A percentile compares a stretch with the other conserved stretches of the same genome.
Conservation (phyloP, 768 basidiomycete species). For the Boletellus ananas region DNA sequence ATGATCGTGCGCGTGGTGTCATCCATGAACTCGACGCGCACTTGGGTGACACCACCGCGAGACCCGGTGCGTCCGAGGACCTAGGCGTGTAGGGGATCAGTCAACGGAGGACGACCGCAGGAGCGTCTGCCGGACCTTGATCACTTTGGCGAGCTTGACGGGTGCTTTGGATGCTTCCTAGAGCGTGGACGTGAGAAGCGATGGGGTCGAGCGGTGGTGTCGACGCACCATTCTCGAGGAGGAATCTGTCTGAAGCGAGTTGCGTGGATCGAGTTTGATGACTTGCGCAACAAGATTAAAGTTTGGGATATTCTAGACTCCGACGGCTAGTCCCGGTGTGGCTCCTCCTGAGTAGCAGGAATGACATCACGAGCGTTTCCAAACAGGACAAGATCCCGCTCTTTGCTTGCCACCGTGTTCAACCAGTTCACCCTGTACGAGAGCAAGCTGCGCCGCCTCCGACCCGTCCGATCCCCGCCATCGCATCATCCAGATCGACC, state of each 20-base stretch:
- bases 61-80: conserved; percentile 98
- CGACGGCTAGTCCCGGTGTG: conserved; percentile 19
- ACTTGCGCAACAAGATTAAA: conserved; percentile 19
- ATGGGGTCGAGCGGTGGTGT: background rate
- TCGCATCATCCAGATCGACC: conserved; percentile 90
- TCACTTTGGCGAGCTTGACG: conserved; percentile 96
- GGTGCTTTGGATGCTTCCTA: conserved; percentile 87
- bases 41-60: conserved; percentile 98
- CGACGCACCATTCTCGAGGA: conserved; percentile 24
- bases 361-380: conserved; percentile 21
- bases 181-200: background rate
- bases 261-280: conserved; percentile 15
- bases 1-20: conserved; percentile 94
- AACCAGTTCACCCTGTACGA: conserved; percentile 95
- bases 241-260: background rate
- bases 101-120: background rate
- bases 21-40: conserved; percentile 99
- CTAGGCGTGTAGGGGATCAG: conserved; percentile 36
- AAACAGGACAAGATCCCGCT: conserved; percentile 1
- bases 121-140: conserved; percentile 60
- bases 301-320: conserved; percentile 16
- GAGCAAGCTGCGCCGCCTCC: conserved; percentile 81
- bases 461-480: conserved; percentile 86
- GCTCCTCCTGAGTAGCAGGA: too few relatives aligned
- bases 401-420: conserved; percentile 18